Evolutionary conservation across 345 rosid species (phyloP), one percentile per base, ranked within the genome.

Genomic region (Arabis hirsuta): DNA sequence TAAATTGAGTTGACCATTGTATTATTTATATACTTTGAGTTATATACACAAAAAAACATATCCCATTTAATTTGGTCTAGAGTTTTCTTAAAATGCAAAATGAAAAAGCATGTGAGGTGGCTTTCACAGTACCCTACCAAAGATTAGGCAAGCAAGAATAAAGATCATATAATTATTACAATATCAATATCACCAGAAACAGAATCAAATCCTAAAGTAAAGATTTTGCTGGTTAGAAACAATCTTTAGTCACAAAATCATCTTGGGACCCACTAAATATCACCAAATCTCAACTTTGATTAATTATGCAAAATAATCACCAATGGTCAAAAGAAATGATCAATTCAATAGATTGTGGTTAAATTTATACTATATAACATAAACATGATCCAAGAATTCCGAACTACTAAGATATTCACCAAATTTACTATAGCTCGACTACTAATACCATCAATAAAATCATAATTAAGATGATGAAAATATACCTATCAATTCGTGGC

Each of bases 401-500:
- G 9, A 4, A 53, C 56, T 43, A 32, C 36, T 34, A 52, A 62
- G 14, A 51, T 16, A 72, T 52, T 43, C 69, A 53, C 55, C 68
- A 71, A 16, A 50, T 29, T 36, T 38, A 26, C 24, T 48, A 56
- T 8, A 34, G 12, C 20, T 39, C 47, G 59, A 26, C 5, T 42
- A 36, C 12, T 9, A 44, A 62, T 2, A 29, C 27, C 9, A 50
- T 19, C 34, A 31, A 31, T 20, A 41, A 42, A 26, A 41, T 14
- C 3, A 55, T 2, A 24, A 52, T 4, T n/a, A n/a, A 0, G 27
- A 34, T 4, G 2, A 32, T 68, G 44, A 73, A 52, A 59, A 50
- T 29, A 19, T 76, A 90, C 92, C 92, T 84, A 76, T 90, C 88
- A 36, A 87, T 82, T 12, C 88, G 91, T 58, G 96, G 53, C 78